Percentiles rank a stretch among this genome's conserved stretches.
Evolutionary conservation across 176 grass and related monocot species (phyloP).

Genomic region (Ensete ventricosum): DNA sequence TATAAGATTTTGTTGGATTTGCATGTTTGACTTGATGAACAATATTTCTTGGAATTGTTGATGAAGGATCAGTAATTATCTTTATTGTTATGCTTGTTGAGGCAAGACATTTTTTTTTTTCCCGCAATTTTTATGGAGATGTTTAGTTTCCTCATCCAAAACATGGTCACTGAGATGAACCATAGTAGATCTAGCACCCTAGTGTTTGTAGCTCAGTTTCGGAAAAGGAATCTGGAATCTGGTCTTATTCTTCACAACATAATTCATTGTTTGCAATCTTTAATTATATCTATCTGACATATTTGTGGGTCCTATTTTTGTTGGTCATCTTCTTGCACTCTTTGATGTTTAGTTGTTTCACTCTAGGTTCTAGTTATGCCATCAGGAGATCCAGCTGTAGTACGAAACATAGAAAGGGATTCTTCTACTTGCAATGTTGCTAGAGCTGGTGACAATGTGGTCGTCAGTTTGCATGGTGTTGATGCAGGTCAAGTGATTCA

Average conservation of each 20-base stretch:
- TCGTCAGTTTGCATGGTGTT: slow-evolving; percentile 57
- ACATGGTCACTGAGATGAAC: background rate
- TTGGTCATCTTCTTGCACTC: background rate
- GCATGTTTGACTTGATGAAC: background rate
- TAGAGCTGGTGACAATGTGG: slow-evolving; percentile 64
- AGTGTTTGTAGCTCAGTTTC: too few species aligned
- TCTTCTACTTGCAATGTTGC: slow-evolving; percentile 36
- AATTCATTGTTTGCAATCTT: too few species aligned
- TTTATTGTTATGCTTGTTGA: background rate
- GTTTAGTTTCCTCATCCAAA: background rate
- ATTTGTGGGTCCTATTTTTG: background rate
- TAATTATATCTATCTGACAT: background rate
- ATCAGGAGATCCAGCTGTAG: slow-evolving; percentile 33
- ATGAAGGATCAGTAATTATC: background rate
- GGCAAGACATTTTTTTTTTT: background rate
- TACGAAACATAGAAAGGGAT: slow-evolving; percentile 52
- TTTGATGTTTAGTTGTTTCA: background rate
- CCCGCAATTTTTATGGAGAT: background rate
- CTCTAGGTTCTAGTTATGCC: slow-evolving; percentile 79
- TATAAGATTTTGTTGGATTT: background rate
- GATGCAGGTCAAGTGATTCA: slow-evolving; percentile 38
- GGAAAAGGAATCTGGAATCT: background rate
- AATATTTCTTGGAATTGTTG: background rate
- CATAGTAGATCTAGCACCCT: background rate
- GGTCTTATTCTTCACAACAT: background rate